Evolutionary conservation across 129 eudicot species (phyloP), one percentile per base, ranked within the genome.

Genomic region (Kitagawia praeruptora): DNA sequence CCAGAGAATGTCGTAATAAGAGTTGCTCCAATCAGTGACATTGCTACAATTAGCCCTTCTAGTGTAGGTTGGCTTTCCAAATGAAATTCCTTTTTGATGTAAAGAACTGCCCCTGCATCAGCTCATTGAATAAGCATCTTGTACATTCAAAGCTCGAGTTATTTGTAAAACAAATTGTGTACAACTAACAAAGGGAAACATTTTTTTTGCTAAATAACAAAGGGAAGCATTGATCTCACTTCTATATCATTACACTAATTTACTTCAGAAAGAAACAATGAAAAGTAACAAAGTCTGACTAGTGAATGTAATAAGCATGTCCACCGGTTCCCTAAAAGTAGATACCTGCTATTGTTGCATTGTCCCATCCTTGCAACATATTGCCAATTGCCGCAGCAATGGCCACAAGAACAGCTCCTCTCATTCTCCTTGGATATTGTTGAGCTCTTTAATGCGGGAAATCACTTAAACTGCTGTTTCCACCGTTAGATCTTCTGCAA

Each of bases 341-440:
- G 2, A 34, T 80, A 94, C 98, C 98, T 78, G 97, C 98, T 77
- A 94, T 94, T 10, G 98, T 94, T 74, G 98, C 97, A 84, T 94
- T 94, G 80, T 94, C 98, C 97, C 98, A 94, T 83, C 98, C 98
- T 80, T 94, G 98, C 92, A 94, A 87, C 78, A 94, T 51, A 83
- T 94, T 94, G 64, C 98, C 98, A 80, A 94, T 91, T 38, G 98
- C 82, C n/a, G 98, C 97, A 83, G 97, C 91, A 84, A 91, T 77
- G 13, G 98, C 98, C 37, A 93, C 97, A 38, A 85, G 83, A 73
- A 85, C 97, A n/a, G 98, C 91, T 54, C 98, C 98, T 37, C 86
- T 94, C 98, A 92, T 93, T 77, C 54, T 86, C 70, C 21, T 42
- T 51, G 66, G 78, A 67, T 38, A 76, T 23, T 3, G 76, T 64